Percentiles rank a stretch among this genome's conserved stretches.
Conservation (phyloP, 345 rosid genomes). For the Citrus hindsii region DNA sequence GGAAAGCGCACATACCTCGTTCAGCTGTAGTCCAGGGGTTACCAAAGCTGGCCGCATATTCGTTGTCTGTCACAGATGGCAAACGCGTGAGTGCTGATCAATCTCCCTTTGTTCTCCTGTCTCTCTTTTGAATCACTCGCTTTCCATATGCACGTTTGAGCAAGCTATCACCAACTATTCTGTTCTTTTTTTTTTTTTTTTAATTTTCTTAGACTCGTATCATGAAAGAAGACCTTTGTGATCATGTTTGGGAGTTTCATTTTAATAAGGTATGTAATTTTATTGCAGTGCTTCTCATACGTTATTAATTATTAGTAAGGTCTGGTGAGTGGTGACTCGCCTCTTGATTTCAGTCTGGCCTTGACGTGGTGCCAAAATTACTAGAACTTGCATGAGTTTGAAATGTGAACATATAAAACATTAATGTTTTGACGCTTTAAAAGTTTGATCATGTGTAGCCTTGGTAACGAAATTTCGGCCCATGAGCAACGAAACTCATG, state of each 20-base stretch:
- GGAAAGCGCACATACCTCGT: slow-evolving; percentile 63
- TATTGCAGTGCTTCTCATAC: not conserved
- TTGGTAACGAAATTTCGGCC: not conserved
- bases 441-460: not conserved
- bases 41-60: slow-evolving; percentile 52
- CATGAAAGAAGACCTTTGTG: slow-evolving; percentile 52
- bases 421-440: not conserved
- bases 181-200: not conserved
- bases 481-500: not conserved
- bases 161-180: not conserved
- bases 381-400: not conserved
- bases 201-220: slow-evolving; percentile 48
- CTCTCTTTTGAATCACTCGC: not conserved
- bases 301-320: not conserved
- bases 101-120: not conserved
- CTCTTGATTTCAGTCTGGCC: not conserved
- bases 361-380: not conserved
- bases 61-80: slow-evolving; percentile 48
- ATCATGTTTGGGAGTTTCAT: slow-evolving; percentile 64
- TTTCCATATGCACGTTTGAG: not conserved
- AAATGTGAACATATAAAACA: not conserved
- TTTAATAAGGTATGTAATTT: slow-evolving; percentile 36
- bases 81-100: slow-evolving; percentile 38
- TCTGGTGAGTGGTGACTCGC: not conserved
- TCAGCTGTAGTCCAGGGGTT: slow-evolving; percentile 42